These are phyloP conservation scores for Linum tenue DNA, from an alignment of 345 rosid species.

Conservation along the genomic window DNA sequence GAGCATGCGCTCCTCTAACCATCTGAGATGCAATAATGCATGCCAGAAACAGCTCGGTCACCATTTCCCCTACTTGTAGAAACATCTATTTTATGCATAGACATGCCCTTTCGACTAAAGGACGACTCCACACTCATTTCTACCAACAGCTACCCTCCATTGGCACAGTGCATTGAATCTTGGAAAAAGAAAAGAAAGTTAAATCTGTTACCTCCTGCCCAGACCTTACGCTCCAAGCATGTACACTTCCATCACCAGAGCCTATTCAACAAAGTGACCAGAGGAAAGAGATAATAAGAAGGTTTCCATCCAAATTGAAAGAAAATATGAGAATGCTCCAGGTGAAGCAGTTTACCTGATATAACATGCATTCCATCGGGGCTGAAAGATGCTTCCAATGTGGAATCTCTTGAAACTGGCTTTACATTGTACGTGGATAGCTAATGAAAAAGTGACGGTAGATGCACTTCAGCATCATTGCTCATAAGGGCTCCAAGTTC, in stretches of 20 bases:
- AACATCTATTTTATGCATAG: too few relatives aligned
- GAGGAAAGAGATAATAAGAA: background rate
- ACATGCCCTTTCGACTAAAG: too few relatives aligned
- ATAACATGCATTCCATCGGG: slow-evolving; percentile 91
- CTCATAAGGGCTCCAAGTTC: too few relatives aligned
- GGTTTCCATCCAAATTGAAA: background rate
- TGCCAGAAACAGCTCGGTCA: too few relatives aligned
- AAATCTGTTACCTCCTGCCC: slow-evolving; percentile 67
- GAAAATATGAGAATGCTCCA: background rate
- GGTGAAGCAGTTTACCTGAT: slow-evolving; percentile 41
- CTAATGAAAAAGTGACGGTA: slow-evolving; percentile 21
- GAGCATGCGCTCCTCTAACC: too few relatives aligned
- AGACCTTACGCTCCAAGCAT: slow-evolving; percentile 84
- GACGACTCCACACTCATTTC: too few relatives aligned
- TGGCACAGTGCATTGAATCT: too few relatives aligned
- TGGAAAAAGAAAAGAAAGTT: background rate
- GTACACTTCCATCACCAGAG: slow-evolving; percentile 81
- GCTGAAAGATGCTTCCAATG: slow-evolving; percentile 93
- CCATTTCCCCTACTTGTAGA: too few relatives aligned
- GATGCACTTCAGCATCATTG: too few relatives aligned
- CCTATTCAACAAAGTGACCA: slow-evolving; percentile 29
- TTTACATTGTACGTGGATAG: slow-evolving; percentile 72
- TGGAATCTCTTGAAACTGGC: slow-evolving; percentile 68
- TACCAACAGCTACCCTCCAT: too few relatives aligned
- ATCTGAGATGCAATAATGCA: too few relatives aligned